A percentile compares a stretch with the other conserved stretches of the same genome.
phyloP scores from a whole-genome alignment of 2,329 filamentous ascomycete species.

The Lasiodiplodia theobromae region DNA sequence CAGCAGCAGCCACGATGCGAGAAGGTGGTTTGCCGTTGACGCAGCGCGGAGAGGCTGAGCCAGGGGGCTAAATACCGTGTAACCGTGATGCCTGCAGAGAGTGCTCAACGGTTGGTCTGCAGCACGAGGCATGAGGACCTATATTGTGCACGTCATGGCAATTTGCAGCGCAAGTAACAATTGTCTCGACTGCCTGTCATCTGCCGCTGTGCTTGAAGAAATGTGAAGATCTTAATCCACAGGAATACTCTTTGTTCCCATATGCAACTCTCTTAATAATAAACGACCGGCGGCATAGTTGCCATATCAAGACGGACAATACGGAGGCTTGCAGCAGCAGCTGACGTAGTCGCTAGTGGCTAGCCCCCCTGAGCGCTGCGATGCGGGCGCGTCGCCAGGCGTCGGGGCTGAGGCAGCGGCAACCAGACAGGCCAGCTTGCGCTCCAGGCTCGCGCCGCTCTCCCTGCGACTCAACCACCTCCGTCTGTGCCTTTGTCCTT shows the following conservation, averaged over 20 bases:
- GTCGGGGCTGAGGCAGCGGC: constrained; percentile 6
- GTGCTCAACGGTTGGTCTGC: neutral
- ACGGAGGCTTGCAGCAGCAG: neutral
- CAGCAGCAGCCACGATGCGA: constrained; percentile 4
- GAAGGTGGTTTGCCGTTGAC: constrained; percentile 13
- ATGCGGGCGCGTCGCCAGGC: neutral
- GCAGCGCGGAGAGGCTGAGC: constrained; percentile 23
- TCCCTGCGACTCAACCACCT: constrained; percentile 23
- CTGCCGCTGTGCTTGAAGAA: neutral
- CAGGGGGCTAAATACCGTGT: neutral
- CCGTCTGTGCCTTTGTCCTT: constrained; percentile 27
- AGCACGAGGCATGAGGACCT: neutral
- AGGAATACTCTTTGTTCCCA: neutral
- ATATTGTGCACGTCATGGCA: neutral
- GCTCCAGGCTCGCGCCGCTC: constrained; percentile 11
- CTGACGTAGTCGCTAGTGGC: constrained; percentile 3
- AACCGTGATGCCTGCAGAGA: neutral
- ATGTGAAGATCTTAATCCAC: neutral
- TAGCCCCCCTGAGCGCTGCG: neutral
- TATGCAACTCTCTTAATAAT: neutral
- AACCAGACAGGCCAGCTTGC: constrained; percentile 18
- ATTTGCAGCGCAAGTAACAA: neutral
- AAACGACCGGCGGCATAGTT: neutral
- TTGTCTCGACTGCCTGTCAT: neutral
- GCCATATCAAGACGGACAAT: neutral